These are phyloP conservation scores for Candida sp. DNA, from an alignment of 1,139 yeast genomes.

Conservation along the genomic window DNA sequence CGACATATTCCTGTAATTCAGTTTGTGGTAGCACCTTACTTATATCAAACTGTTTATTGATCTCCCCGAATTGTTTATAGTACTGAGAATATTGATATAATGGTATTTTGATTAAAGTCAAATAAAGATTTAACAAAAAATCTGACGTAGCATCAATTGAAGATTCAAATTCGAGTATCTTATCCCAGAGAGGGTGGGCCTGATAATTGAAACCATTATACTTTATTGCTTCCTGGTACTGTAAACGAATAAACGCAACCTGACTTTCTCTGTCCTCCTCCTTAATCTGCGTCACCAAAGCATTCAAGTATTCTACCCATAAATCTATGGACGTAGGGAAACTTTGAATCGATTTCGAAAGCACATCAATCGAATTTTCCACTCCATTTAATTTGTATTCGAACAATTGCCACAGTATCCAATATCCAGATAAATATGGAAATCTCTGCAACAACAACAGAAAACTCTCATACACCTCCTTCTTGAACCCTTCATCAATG, in stretches of 20 bases:
- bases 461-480: slow-evolving; percentile 16
- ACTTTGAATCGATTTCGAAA: slow-evolving; percentile 43
- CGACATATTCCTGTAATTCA: slow-evolving; percentile 15
- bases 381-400: slow-evolving; percentile 55
- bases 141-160: slow-evolving; percentile 18
- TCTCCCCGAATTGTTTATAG: slow-evolving; percentile 46
- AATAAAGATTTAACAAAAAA: slow-evolving; percentile 33
- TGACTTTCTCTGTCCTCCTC: slow-evolving; percentile 13
- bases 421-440: slow-evolving; percentile 56
- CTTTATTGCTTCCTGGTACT: slow-evolving; percentile 37
- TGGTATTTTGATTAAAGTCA: slow-evolving; percentile 49
- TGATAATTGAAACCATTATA: slow-evolving; percentile 55
- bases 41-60: slow-evolving; percentile 31
- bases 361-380: slow-evolving; percentile 42
- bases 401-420: slow-evolving; percentile 58
- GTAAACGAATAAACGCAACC: slow-evolving; percentile 24
- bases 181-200: slow-evolving; percentile 67
- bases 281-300: slow-evolving; percentile 36
- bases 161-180: slow-evolving; percentile 48
- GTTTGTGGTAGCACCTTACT: slow-evolving; percentile 27
- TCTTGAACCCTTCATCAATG: slow-evolving; percentile 17
- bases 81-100: slow-evolving; percentile 70
- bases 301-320: slow-evolving; percentile 63
- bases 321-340: slow-evolving; percentile 60
- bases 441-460: slow-evolving; percentile 40